A percentile compares a stretch with the other conserved stretches of the same genome.
Conservation (phyloP, 441 rosid genomes). For the Erysimum pusillum region DNA sequence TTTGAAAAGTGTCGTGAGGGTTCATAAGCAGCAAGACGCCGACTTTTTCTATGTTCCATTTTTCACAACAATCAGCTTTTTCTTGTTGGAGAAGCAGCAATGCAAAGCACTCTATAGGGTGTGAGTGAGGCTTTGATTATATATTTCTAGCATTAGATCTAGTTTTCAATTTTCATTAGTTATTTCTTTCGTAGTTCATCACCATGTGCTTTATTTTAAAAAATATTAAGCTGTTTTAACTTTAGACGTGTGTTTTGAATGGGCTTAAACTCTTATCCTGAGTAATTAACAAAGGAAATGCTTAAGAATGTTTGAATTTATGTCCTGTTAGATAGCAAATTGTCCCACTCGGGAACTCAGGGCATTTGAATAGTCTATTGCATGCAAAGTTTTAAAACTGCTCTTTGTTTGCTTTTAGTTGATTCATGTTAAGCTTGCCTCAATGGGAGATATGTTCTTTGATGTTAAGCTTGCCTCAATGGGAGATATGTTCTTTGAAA, state of each 20-base stretch:
- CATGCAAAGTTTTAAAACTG: neutral
- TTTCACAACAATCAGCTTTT: constrained; percentile 93
- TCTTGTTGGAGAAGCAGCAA: constrained; percentile 91
- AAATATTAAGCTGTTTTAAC: neutral
- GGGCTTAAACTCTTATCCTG: neutral
- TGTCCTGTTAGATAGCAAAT: neutral
- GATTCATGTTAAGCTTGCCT: constrained; percentile 18
- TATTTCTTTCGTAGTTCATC: neutral
- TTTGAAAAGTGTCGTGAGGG: constrained; percentile 82
- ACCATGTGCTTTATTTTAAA: neutral
- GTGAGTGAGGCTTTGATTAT: constrained; percentile 74
- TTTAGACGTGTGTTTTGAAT: neutral
- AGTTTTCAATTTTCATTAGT: neutral
- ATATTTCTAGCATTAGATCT: constrained; percentile 12
- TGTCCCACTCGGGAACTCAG: neutral
- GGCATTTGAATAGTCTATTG: neutral
- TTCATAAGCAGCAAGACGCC: constrained; percentile 77
- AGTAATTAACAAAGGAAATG: neutral
- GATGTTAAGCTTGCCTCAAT: constrained; percentile 9
- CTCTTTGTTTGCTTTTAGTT: constrained; percentile 16
- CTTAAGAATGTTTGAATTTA: neutral
- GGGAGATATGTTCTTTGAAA: constrained; percentile 15
- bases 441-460: constrained; percentile 8
- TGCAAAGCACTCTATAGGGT: constrained; percentile 99
- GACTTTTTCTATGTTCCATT: constrained; percentile 89